Evolutionary conservation across 306 rosid species (phyloP).

Genomic region (Quercus rubra): DNA sequence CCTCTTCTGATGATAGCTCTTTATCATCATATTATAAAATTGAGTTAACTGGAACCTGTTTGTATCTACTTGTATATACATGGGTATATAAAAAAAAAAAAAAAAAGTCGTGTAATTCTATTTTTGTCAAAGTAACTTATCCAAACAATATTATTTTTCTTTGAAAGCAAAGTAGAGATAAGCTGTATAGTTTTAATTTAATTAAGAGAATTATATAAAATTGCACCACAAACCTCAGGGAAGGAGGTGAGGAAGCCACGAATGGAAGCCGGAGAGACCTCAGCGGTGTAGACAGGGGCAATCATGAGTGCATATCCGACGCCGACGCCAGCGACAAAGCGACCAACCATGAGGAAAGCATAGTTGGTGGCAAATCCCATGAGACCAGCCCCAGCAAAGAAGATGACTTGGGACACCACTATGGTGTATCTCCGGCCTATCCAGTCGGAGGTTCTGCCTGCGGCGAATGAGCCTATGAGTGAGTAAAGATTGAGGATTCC

Average conservation of each 20-base stretch:
- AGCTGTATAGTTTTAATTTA: background rate
- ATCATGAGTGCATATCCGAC: slow-evolving; percentile 81
- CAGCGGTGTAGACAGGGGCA: slow-evolving; percentile 83
- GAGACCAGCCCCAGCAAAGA: slow-evolving; percentile 68
- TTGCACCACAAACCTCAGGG: slow-evolving; percentile 50
- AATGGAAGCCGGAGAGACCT: slow-evolving; percentile 68
- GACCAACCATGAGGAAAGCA: slow-evolving; percentile 72
- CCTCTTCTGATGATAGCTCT: rapidly evolving
- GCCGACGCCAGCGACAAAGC: slow-evolving; percentile 74
- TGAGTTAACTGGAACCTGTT: rapidly evolving
- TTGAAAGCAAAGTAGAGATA: too few relatives aligned
- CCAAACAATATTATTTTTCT: background rate
- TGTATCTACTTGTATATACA: too few relatives aligned
- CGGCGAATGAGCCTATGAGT: slow-evolving; percentile 61
- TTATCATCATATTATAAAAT: rapidly evolving
- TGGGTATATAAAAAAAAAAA: too few relatives aligned
- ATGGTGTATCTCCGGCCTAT: slow-evolving; percentile 88
- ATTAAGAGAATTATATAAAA: background rate
- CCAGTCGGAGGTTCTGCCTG: slow-evolving; percentile 92
- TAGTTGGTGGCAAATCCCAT: slow-evolving; percentile 88
- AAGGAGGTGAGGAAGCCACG: slow-evolving; percentile 89
- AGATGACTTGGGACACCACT: slow-evolving; percentile 51
- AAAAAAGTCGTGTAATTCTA: too few relatives aligned
- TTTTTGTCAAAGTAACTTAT: too few relatives aligned
- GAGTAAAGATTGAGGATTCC: slow-evolving; percentile 73